phyloP scores from a whole-genome alignment of 2,329 filamentous ascomycete genomes.

The Exserohilum turcica region DNA sequence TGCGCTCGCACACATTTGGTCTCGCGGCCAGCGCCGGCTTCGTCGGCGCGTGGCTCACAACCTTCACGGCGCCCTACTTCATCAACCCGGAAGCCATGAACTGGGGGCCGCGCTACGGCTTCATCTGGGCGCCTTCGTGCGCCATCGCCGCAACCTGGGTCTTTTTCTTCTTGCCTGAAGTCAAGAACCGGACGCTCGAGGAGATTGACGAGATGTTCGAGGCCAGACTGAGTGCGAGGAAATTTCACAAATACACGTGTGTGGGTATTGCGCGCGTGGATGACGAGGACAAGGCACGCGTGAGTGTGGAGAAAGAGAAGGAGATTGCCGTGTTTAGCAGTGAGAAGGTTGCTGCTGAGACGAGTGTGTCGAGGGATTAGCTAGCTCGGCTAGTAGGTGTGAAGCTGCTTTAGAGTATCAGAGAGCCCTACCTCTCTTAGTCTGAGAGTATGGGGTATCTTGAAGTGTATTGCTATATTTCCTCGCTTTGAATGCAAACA shows the following conservation, averaged over 20 bases:
- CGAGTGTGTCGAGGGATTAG: slow-evolving; percentile 30
- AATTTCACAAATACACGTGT: slow-evolving; percentile 51
- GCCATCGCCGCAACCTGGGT: slow-evolving; percentile 40
- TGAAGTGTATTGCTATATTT: background rate
- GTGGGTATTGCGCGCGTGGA: slow-evolving; percentile 22
- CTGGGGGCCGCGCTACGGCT: slow-evolving; percentile 64
- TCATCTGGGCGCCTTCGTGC: slow-evolving; percentile 58
- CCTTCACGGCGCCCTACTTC: slow-evolving; percentile 65
- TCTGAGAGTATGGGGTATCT: slow-evolving; percentile 4
- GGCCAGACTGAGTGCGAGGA: slow-evolving; percentile 49
- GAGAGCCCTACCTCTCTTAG: background rate
- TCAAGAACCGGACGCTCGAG: slow-evolving; percentile 59
- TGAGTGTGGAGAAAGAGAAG: slow-evolving; percentile 34
- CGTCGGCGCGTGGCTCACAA: slow-evolving; percentile 61
- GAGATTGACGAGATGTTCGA: slow-evolving; percentile 62
- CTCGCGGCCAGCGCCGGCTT: slow-evolving; percentile 59
- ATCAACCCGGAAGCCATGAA: slow-evolving; percentile 61
- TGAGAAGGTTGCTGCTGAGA: slow-evolving; percentile 38
- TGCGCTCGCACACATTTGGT: slow-evolving; percentile 63
- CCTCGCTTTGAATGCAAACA: background rate
- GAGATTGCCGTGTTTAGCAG: slow-evolving; percentile 29
- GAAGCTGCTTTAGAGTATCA: background rate
- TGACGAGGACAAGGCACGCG: slow-evolving; percentile 16
- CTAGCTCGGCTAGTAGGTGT: too few relatives aligned
- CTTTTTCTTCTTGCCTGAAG: slow-evolving; percentile 58